Base-by-base conservation (phyloP, 2,329 filamentous ascomycete species). In the Chalaropsis ovoidea region DNA sequence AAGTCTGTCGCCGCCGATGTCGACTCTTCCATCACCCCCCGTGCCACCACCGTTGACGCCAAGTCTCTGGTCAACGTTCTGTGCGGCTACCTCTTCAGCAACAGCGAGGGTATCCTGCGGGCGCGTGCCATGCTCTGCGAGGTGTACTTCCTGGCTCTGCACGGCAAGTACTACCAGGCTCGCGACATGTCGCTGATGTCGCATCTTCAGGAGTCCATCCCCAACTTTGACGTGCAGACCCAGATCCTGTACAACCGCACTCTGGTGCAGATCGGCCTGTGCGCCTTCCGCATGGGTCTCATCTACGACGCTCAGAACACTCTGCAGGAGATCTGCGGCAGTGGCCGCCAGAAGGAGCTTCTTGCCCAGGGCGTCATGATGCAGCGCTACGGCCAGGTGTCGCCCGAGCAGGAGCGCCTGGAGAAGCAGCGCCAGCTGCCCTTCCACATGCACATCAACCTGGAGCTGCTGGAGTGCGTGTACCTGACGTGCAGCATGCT, bases 401-500 rank as follows among this genome's bases (percentile, higher is more conserved):
- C 92, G 43, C 94, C 94, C 19, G 94, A 99, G 78, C 94, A 99
- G 78, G 94, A 99, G 80, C 89, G 93, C 70, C 83, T 97, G 47
- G 94, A 99, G 81, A 90, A 94, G 75, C 93, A 97, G 79, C 87
- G 94, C 72, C 94, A 99, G 79, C 84, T 99, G 70, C 94, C 94
- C 45, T 99, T 99, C 86, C 94, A 99, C 81, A 96, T 99, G 91
- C 94, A 99, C 83, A 99, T 99, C 82, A 99, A 99, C 81, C 84
- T 99, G 63, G 94, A 99, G 77, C 85, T 99, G 65, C 84, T 99
- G 47, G 94, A 99, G 80, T 97, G 94, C 74, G 93, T 97, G 69
- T 99, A 99, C 80, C 84, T 99, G 67, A 97, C 94, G 62, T 97
- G 93, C 81, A 96, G 91, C 78, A 99, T 99, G 94, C 88, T 99